These are phyloP conservation scores for Pseudogymnoascus sp. DNA, from an alignment of 2,329 filamentous ascomycete genomes.

Conservation along the genomic window DNA sequence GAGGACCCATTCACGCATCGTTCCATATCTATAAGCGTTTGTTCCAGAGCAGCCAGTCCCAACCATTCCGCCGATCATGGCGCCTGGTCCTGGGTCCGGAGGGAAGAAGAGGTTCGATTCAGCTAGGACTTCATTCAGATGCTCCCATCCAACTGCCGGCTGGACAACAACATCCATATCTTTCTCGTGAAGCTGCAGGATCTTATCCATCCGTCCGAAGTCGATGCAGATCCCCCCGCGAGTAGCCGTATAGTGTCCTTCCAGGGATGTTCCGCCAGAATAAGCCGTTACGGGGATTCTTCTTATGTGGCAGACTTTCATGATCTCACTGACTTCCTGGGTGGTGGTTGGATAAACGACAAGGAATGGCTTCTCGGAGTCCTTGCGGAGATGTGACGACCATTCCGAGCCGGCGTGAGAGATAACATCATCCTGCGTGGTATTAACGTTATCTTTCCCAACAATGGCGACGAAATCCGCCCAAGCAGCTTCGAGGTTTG, in stretches of 20 bases:
- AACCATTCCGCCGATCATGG: conserved; percentile 87
- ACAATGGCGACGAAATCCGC: conserved; percentile 59
- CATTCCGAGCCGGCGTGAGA: conserved; percentile 55
- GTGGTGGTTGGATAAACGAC: conserved; percentile 72
- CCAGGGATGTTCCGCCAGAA: conserved; percentile 80
- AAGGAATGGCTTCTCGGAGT: conserved; percentile 52
- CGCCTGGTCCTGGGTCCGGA: conserved; percentile 82
- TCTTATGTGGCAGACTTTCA: conserved; percentile 78
- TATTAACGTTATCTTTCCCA: conserved; percentile 59
- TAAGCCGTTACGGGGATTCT: conserved; percentile 81
- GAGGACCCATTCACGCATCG: conserved; percentile 91
- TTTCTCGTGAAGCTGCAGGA: conserved; percentile 68
- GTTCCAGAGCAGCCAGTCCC: conserved; percentile 70
- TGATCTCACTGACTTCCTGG: conserved; percentile 76
- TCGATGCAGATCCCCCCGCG: conserved; percentile 79
- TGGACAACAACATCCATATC: conserved; percentile 72
- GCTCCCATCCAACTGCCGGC: conserved; percentile 80
- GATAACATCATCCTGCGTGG: conserved; percentile 46
- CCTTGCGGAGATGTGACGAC: conserved; percentile 50
- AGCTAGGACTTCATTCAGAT: conserved; percentile 69
- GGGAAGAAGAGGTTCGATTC: conserved; percentile 81
- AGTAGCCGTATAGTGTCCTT: conserved; percentile 82
- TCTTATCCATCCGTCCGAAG: conserved; percentile 77
- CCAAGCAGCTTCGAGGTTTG: conserved; percentile 64
- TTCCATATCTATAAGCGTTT: conserved; percentile 87